These are phyloP conservation scores for Tilletiaria anomala DNA, from an alignment of 1,284 basidiomycete genomes.

Conservation along the genomic window DNA sequence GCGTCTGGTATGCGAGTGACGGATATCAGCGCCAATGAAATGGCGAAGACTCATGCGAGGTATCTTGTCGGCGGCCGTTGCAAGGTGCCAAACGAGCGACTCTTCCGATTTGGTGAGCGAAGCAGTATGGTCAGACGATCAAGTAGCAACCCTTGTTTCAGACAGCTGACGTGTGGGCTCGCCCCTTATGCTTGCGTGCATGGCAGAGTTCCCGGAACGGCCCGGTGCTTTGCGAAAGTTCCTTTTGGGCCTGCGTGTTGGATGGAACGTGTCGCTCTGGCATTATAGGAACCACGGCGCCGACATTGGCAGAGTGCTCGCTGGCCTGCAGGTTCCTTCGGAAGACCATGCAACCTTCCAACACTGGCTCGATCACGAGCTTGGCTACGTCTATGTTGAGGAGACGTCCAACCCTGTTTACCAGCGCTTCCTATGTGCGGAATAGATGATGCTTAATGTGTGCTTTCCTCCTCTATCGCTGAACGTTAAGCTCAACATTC, in stretches of 20 bases:
- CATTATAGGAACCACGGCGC: conserved; percentile 90
- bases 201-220: conserved; percentile 85
- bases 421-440: conserved; percentile 52
- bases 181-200: conserved; percentile 1
- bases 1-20: conserved; percentile 59
- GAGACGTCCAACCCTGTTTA: conserved; percentile 84
- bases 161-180: background rate
- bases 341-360: conserved; percentile 41
- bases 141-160: background rate
- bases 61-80: conserved; percentile 65
- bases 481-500: too few species aligned
- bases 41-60: conserved; percentile 83
- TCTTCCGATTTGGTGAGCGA: conserved; percentile 75
- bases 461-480: too few species aligned
- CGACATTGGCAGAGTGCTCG: conserved; percentile 47
- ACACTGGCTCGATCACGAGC: conserved; percentile 52
- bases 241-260: conserved; percentile 49
- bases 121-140: background rate
- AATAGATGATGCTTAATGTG: too few species aligned
- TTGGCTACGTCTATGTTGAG: conserved; percentile 76
- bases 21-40: conserved; percentile 87
- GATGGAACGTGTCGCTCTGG: conserved; percentile 92
- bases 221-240: conserved; percentile 84
- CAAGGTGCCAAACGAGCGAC: conserved; percentile 62
- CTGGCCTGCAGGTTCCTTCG: conserved; percentile 69